Base-by-base conservation (phyloP, 208 protist species). In the Naegleria fowleri region DNA sequence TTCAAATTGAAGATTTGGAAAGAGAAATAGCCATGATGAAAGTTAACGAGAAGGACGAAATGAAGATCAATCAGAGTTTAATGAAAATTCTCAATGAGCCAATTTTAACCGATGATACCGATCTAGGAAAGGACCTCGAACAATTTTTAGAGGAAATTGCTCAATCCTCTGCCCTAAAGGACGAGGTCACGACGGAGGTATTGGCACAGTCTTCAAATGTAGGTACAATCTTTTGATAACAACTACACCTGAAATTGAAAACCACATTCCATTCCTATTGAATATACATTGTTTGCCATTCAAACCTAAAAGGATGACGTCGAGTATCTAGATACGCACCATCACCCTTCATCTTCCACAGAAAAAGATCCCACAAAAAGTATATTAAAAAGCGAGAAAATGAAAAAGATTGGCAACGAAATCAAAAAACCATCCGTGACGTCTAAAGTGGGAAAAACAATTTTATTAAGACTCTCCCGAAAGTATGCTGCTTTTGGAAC, bases 401-500 rank as follows among this genome's bases (percentile, higher is more conserved):
- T 67, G 22, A 79, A 36, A n/a, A n/a, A 25, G 29, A 79, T 36
- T 19, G n/a, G 29, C 16, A 79, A 0, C 5, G 67, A 79, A 36
- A 79, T 79, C 19, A 36, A 36, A 19, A 79, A 79, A 79, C 16
- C 67, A 36, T 79, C 67, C 0, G 67, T 79, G 19, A 79, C 7
- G 4, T 25, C 29, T 79, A 79, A 79, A 33, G 29, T 79, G n/a
- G 67, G 67, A 25, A 79, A 36, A 79, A n/a, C 36, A 13, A 9
- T 79, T 36, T 79, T 33, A 33, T 36, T 79, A 9, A 79, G 29
- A 36, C 6, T 79, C 6, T 79, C 67, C 9, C 19, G n/a, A 33
- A 79, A 79, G 67, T 79, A 36, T 33, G n/a, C 67, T 36, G 67
- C 67, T n/a, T 79, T 79, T 79, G 67, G 67, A 29, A 79, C 67